Evolutionary conservation across 805 yeast genomes (phyloP).

Genomic region (Kuraishia capsulata): DNA sequence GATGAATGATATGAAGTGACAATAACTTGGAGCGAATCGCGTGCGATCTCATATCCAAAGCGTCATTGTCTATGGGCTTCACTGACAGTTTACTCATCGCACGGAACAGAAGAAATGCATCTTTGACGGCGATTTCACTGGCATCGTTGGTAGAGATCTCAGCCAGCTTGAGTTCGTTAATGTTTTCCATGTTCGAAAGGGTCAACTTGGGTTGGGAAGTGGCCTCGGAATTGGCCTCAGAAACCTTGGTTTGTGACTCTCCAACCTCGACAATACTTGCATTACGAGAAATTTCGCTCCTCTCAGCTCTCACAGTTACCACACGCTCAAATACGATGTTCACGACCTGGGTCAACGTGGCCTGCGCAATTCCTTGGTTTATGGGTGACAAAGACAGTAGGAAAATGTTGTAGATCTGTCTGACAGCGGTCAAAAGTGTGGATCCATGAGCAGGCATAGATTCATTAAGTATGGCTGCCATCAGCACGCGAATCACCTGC

Average conservation of each 20-base stretch:
- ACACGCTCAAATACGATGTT: slow-evolving; percentile 76
- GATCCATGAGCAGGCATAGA: slow-evolving; percentile 85
- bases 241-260: neutral
- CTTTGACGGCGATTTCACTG: slow-evolving; percentile 69
- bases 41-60: slow-evolving; percentile 81
- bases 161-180: slow-evolving; percentile 45
- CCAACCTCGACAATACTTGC: neutral
- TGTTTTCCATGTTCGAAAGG: slow-evolving; percentile 47
- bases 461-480: slow-evolving; percentile 79
- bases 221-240: neutral
- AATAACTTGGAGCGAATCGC: slow-evolving; percentile 86
- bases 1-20: slow-evolving; percentile 80
- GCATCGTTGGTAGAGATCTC: slow-evolving; percentile 42
- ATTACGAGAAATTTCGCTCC: neutral
- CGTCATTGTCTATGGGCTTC: slow-evolving; percentile 69
- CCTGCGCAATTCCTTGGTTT: slow-evolving; percentile 93
- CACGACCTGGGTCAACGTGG: slow-evolving; percentile 85
- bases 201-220: slow-evolving; percentile 28
- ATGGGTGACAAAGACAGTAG: slow-evolving; percentile 72
- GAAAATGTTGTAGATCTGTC: slow-evolving; percentile 90
- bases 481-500: slow-evolving; percentile 86
- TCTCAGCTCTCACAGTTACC: neutral
- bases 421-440: slow-evolving; percentile 75
- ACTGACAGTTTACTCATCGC: slow-evolving; percentile 92
- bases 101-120: slow-evolving; percentile 86